Conservation (phyloP, 495 filamentous ascomycete genomes). For the Penicillium coffeae region DNA sequence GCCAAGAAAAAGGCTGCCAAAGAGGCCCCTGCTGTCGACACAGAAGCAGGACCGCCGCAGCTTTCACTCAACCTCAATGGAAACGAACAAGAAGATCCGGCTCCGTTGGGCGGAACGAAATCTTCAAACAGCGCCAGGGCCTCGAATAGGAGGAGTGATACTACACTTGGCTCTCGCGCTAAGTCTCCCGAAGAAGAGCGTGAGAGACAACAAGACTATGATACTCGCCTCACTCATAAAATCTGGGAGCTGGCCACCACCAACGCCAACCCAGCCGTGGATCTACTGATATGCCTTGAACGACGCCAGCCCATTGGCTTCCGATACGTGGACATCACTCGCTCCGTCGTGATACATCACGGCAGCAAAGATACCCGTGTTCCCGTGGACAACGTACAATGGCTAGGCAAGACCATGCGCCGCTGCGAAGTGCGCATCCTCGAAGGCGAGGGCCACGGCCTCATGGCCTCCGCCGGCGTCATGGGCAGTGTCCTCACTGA, state of each 20-base stretch:
- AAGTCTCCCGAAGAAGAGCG: constrained; percentile 38
- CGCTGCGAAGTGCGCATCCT: constrained; percentile 87
- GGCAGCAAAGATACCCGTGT: constrained; percentile 88
- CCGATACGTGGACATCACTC: constrained; percentile 91
- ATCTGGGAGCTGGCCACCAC: constrained; percentile 95
- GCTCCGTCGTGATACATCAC: constrained; percentile 88
- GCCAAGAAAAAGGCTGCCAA: constrained; percentile 56
- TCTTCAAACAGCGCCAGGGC: constrained; percentile 14
- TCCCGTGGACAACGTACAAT: constrained; percentile 89
- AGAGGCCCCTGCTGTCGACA: constrained; percentile 30
- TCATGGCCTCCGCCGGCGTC: constrained; percentile 91
- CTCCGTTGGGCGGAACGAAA: constrained; percentile 17
- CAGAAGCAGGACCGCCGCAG: constrained; percentile 1
- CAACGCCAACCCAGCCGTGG: constrained; percentile 89
- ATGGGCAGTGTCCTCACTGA: constrained; percentile 93
- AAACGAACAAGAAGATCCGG: constrained; percentile 39
- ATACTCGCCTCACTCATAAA: constrained; percentile 78
- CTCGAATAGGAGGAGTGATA: constrained; percentile 18
- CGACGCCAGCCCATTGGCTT: constrained; percentile 90
- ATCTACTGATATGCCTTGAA: constrained; percentile 89
- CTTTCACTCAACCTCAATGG: constrained; percentile 41
- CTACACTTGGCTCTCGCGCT: constrained; percentile 19
- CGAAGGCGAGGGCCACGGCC: constrained; percentile 88
- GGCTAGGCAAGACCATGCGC: constrained; percentile 91
- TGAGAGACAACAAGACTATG: constrained; percentile 76